A percentile compares a stretch with the other conserved stretches of the same genome.
phyloP scores from a whole-genome alignment of 176 grass and related monocot species.

The Lolium multiflorum region DNA sequence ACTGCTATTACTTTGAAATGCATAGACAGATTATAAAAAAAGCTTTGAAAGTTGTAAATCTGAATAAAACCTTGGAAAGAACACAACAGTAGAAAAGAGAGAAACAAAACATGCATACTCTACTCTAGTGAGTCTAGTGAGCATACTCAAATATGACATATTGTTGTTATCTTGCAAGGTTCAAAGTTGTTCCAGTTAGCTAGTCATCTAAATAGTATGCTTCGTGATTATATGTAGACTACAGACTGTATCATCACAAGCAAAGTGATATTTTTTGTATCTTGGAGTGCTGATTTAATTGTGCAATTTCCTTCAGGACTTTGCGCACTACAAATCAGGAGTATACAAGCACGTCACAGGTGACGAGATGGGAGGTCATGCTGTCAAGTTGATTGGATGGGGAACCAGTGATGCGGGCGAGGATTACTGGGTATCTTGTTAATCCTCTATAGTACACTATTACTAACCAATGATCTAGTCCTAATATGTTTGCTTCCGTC shows the following conservation, averaged over 20 bases:
- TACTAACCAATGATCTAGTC: conserved; percentile 9
- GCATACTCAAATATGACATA: not conserved
- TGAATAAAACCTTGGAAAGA: not conserved
- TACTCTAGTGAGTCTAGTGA: not conserved
- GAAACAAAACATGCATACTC: not conserved
- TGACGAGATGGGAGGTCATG: conserved; percentile 80
- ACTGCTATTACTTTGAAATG: conserved; percentile 15
- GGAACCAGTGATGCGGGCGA: conserved; percentile 86
- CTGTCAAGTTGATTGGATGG: conserved; percentile 94
- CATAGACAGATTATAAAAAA: not conserved
- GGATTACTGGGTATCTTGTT: conserved; percentile 85
- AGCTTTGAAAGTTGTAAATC: not conserved
- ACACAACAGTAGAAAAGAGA: not conserved
- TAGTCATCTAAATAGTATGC: not conserved
- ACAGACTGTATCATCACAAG: not conserved
- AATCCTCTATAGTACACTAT: conserved; percentile 10
- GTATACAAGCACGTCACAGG: conserved; percentile 91
- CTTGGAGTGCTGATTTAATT: conserved; percentile 16
- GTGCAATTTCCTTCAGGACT: conserved; percentile 63
- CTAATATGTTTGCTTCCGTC: conserved; percentile 17
- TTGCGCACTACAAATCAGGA: conserved; percentile 97
- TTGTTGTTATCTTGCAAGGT: not conserved
- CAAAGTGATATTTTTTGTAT: not conserved
- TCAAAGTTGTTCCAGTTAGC: not conserved
- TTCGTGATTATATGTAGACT: conserved; percentile 19